These are phyloP conservation scores for Colletotrichum sp. DNA, from an alignment of 2,329 filamentous ascomycete genomes.

Conservation along the genomic window DNA sequence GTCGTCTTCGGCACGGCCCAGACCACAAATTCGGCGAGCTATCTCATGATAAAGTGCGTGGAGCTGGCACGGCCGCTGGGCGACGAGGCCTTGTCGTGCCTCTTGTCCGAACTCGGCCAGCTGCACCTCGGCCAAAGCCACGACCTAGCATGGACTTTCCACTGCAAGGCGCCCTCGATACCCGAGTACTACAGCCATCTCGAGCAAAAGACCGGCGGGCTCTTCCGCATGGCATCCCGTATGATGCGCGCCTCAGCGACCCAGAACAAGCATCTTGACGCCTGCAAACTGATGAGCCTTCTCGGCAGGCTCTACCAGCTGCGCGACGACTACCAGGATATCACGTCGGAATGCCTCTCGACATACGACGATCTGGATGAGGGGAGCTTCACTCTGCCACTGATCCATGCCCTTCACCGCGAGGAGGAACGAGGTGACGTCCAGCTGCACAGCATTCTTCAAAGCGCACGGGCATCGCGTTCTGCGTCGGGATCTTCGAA, in stretches of 20 bases:
- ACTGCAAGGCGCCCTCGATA: constrained; percentile 23
- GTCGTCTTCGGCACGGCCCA: constrained; percentile 38
- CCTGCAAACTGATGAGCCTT: not conserved
- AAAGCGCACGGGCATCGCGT: not conserved
- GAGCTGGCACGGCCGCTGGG: constrained; percentile 22
- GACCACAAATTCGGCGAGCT: constrained; percentile 40
- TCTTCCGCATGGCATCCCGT: not conserved
- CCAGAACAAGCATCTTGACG: not conserved
- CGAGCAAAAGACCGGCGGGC: not conserved
- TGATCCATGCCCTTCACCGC: not conserved
- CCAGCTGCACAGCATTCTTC: not conserved
- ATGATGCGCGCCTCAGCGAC: constrained; percentile 1
- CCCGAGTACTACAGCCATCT: constrained; percentile 28
- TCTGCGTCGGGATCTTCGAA: not conserved
- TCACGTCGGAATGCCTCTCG: not conserved
- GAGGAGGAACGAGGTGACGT: not conserved
- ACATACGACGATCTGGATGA: not conserved
- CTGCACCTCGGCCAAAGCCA: constrained; percentile 31
- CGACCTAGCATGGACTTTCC: constrained; percentile 30
- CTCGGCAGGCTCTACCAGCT: constrained; percentile 1
- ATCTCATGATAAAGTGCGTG: constrained; percentile 25
- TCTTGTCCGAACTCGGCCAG: not conserved
- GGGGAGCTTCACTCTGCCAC: not conserved
- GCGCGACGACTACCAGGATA: not conserved
- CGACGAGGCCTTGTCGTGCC: constrained; percentile 23